Evolutionary conservation across 2,329 filamentous ascomycete species (phyloP).

Genomic region (Xylariaceae sp.): DNA sequence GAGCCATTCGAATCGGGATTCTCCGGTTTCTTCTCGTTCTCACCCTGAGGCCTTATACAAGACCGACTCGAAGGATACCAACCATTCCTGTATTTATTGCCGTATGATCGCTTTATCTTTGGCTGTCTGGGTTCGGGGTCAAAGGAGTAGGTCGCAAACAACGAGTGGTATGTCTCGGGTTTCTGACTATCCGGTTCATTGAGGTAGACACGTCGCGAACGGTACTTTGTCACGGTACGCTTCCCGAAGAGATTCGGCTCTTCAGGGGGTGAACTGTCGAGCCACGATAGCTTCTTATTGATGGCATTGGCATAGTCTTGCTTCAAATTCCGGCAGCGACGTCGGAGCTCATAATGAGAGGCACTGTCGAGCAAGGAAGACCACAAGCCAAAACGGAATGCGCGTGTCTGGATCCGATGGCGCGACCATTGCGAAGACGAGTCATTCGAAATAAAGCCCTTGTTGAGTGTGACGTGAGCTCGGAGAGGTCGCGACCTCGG

Average conservation of each 20-base stretch:
- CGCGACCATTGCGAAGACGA: slow-evolving; percentile 21
- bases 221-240: slow-evolving; percentile 35
- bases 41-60: background rate
- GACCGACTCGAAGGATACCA: slow-evolving; percentile 12
- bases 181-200: slow-evolving; percentile 36
- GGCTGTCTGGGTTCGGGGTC: slow-evolving; percentile 3
- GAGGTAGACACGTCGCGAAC: slow-evolving; percentile 34
- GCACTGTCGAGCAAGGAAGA: slow-evolving; percentile 39
- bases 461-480: slow-evolving; percentile 16
- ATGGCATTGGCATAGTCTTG: slow-evolving; percentile 44
- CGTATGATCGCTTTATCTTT: slow-evolving; percentile 17
- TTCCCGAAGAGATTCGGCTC: slow-evolving; percentile 37
- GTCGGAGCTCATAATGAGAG: slow-evolving; percentile 39
- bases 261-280: slow-evolving; percentile 35
- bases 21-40: background rate
- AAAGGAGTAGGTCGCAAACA: slow-evolving; percentile 1
- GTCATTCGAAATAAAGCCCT: slow-evolving; percentile 16
- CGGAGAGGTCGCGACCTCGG: slow-evolving; percentile 28
- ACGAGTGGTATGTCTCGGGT: slow-evolving; percentile 27
- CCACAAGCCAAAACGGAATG: slow-evolving; percentile 47
- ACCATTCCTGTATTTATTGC: slow-evolving; percentile 15
- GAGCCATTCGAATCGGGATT: background rate
- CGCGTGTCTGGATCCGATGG: slow-evolving; percentile 39
- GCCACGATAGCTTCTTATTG: slow-evolving; percentile 43
- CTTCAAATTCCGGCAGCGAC: slow-evolving; percentile 39